phyloP scores from a whole-genome alignment of 2,329 filamentous ascomycete genomes.

The Macrophomina phaseolina region DNA sequence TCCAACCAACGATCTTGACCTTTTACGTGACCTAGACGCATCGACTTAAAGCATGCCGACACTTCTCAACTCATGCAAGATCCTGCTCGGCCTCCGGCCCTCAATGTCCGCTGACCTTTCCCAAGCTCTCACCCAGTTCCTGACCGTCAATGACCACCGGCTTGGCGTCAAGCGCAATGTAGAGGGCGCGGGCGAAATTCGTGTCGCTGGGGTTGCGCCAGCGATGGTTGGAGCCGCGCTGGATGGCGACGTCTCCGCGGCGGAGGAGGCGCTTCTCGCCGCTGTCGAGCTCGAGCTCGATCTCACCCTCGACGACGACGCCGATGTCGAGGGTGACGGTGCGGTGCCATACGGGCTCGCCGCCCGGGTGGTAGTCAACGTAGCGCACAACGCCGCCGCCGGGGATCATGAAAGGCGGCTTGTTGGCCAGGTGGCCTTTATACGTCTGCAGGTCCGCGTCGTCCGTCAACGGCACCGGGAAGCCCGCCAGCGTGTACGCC shows the following conservation, averaged over 20 bases:
- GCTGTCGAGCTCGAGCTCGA: constrained; percentile 45
- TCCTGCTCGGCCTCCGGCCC: too few relatives aligned
- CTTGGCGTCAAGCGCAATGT: constrained; percentile 43
- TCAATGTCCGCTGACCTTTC: too few relatives aligned
- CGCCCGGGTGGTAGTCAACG: constrained; percentile 44
- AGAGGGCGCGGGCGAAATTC: constrained; percentile 45
- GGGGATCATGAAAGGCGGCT: constrained; percentile 57
- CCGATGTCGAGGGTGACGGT: constrained; percentile 49
- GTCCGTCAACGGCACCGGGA: constrained; percentile 53
- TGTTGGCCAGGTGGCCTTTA: constrained; percentile 48
- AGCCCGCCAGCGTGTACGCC: constrained; percentile 55
- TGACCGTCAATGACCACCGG: constrained; percentile 39
- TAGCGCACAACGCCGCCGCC: constrained; percentile 54
- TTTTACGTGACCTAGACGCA: too few relatives aligned
- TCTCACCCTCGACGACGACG: constrained; percentile 45
- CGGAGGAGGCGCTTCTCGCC: constrained; percentile 39
- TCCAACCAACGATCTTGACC: too few relatives aligned
- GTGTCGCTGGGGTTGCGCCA: constrained; percentile 27
- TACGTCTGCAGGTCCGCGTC: constrained; percentile 56
- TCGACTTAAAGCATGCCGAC: too few relatives aligned
- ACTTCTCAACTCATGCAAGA: too few relatives aligned
- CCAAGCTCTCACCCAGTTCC: constrained; percentile 41
- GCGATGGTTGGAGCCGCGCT: constrained; percentile 18
- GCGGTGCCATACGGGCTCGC: constrained; percentile 45
- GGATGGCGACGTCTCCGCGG: constrained; percentile 18